A percentile compares a stretch with the other conserved stretches of the same genome.
Conservation (phyloP, 805 yeast species). For the Suhomyces kilbournensis region DNA sequence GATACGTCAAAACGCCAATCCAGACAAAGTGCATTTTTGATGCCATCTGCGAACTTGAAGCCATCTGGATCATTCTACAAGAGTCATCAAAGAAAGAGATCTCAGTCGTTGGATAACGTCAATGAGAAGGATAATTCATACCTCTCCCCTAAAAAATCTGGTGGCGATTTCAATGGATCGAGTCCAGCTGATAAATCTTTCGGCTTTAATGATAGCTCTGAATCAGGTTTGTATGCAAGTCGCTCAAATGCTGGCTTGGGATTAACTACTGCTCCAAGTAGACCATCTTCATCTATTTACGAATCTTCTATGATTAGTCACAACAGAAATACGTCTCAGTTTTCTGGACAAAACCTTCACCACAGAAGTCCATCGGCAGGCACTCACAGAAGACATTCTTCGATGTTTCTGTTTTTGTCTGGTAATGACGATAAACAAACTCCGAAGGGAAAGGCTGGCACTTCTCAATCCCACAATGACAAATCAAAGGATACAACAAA, state of each 20-base stretch:
- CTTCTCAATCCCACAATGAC: conserved; percentile 8
- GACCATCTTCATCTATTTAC: conserved; percentile 54
- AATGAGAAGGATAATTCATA: conserved; percentile 12
- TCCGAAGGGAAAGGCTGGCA: conserved; percentile 4
- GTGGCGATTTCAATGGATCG: conserved; percentile 55
- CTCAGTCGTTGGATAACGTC: conserved; percentile 50
- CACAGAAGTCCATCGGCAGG: conserved; percentile 28
- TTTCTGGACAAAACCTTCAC: conserved; percentile 25
- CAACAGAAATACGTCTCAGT: conserved; percentile 44
- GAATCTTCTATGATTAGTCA: conserved; percentile 40
- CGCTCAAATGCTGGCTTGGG: conserved; percentile 24
- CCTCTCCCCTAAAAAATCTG: conserved; percentile 62
- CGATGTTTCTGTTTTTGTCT: conserved; percentile 52
- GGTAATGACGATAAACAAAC: conserved; percentile 21
- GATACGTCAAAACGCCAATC: background rate
- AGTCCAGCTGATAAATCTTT: conserved; percentile 27
- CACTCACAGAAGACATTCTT: conserved; percentile 58
- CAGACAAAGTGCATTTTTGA: conserved; percentile 2
- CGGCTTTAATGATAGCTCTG: conserved; percentile 28
- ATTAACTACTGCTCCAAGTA: conserved; percentile 16
- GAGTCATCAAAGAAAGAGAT: conserved; percentile 46
- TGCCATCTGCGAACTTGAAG: conserved; percentile 8
- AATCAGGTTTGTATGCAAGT: conserved; percentile 17
- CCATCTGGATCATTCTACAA: conserved; percentile 1
- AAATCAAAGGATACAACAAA: conserved; percentile 4